phyloP scores from a whole-genome alignment of 208 protist species.

The Crithidia fasciculata region DNA sequence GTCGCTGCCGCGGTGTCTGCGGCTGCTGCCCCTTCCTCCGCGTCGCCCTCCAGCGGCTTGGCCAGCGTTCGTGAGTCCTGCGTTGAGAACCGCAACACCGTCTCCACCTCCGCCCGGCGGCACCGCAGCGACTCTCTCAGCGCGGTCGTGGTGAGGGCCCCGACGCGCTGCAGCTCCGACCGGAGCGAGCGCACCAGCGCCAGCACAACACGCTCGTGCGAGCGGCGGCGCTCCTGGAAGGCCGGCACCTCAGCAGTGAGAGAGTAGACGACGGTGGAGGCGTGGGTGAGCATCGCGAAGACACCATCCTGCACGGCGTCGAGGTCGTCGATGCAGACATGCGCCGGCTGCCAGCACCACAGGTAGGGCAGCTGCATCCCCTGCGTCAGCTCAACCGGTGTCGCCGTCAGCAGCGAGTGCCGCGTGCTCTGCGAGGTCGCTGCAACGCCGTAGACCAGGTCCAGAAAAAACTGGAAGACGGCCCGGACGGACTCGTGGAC shows the following conservation, averaged over 20 bases:
- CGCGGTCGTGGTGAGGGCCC: conserved; percentile 46
- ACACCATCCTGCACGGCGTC: conserved; percentile 64
- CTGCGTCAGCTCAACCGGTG: conserved; percentile 46
- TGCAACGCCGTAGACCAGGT: conserved; percentile 67
- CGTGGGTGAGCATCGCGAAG: conserved; percentile 67
- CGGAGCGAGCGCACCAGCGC: conserved; percentile 52
- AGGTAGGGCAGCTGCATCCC: conserved; percentile 56
- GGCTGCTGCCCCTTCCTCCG: conserved; percentile 22
- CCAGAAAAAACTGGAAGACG: conserved; percentile 57
- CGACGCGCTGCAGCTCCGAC: conserved; percentile 50
- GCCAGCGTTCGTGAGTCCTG: conserved; percentile 30
- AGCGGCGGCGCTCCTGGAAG: conserved; percentile 45
- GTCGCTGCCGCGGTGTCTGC: no score
- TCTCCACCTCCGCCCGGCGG: conserved; percentile 46
- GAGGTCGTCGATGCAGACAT: conserved; percentile 79
- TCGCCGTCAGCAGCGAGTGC: conserved; percentile 51
- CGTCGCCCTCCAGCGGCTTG: conserved; percentile 16
- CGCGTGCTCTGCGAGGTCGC: conserved; percentile 65
- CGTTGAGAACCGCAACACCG: conserved; percentile 48
- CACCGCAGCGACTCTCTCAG: conserved; percentile 73
- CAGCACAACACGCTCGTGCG: conserved; percentile 40
- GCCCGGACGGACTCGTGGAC: conserved; percentile 51
- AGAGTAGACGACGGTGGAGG: conserved; percentile 58
- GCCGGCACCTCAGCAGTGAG: conserved; percentile 53
- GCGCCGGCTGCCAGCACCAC: conserved; percentile 65